Evolutionary conservation across 495 filamentous ascomycete species (phyloP).

Genomic region (Neurospora sublineolata): DNA sequence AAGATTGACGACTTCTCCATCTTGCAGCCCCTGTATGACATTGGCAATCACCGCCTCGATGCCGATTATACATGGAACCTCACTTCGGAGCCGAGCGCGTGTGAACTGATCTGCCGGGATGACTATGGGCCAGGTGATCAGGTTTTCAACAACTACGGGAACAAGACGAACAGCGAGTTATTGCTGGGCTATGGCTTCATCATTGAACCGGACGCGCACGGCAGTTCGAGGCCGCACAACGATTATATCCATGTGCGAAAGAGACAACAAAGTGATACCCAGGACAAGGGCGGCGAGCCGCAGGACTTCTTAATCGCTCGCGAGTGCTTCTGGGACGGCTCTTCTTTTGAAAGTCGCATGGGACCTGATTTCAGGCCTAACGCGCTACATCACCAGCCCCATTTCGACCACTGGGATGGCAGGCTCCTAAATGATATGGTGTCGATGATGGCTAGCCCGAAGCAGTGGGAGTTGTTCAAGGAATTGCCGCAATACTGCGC

Average conservation of each 20-base stretch:
- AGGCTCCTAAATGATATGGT: constrained; percentile 27
- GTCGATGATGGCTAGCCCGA: constrained; percentile 6
- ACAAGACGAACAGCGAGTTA: constrained; percentile 42
- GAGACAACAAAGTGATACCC: constrained; percentile 5
- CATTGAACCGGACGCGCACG: constrained; percentile 4
- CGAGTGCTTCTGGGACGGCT: constrained; percentile 23
- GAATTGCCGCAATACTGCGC: neutral
- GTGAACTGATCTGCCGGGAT: constrained; percentile 21
- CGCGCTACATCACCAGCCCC: constrained; percentile 17
- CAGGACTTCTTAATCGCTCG: constrained; percentile 32
- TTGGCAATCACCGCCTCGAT: constrained; percentile 39
- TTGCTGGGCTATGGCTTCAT: constrained; percentile 44
- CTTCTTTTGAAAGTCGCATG: constrained; percentile 22
- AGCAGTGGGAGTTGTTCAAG: constrained; percentile 6
- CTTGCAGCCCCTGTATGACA: constrained; percentile 40
- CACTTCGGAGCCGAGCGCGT: constrained; percentile 13
- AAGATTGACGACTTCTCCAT: constrained; percentile 39
- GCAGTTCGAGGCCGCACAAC: constrained; percentile 26
- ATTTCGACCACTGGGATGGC: constrained; percentile 31
- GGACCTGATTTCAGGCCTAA: neutral
- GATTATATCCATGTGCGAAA: constrained; percentile 39
- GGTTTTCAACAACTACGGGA: constrained; percentile 45
- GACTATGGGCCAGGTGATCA: constrained; percentile 23
- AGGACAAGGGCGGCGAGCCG: constrained; percentile 4
- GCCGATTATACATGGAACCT: constrained; percentile 32